These are phyloP conservation scores for Penicillium riverlandense DNA, from an alignment of 495 filamentous ascomycete species.

Conservation along the genomic window DNA sequence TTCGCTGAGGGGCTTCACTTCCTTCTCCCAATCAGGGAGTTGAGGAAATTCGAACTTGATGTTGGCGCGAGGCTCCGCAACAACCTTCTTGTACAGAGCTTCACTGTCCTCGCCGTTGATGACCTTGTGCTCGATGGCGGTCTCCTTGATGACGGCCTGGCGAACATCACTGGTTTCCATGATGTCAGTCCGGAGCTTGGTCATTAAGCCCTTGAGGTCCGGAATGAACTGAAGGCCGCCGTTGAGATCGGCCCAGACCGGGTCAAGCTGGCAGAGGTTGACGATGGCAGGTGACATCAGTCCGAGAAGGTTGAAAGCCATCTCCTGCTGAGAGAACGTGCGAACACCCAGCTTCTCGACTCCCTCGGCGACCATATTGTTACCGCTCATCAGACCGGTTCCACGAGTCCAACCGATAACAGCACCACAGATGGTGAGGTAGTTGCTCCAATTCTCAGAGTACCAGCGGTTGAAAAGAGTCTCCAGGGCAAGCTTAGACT, in stretches of 20 bases:
- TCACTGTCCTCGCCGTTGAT: slow-evolving; percentile 92
- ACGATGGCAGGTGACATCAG: slow-evolving; percentile 93
- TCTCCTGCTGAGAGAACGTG: slow-evolving; percentile 98
- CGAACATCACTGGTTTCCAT: slow-evolving; percentile 93
- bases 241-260: slow-evolving; percentile 94
- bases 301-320: slow-evolving; percentile 97
- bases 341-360: slow-evolving; percentile 94
- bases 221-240: slow-evolving; percentile 96
- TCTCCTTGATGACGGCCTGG: slow-evolving; percentile 90
- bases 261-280: slow-evolving; percentile 91
- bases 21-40: slow-evolving; percentile 83
- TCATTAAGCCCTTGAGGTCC: slow-evolving; percentile 93
- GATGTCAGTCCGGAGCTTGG: slow-evolving; percentile 78
- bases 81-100: slow-evolving; percentile 86
- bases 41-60: slow-evolving; percentile 93
- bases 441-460: slow-evolving; percentile 95
- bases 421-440: slow-evolving; percentile 96
- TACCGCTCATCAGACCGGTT: slow-evolving; percentile 95
- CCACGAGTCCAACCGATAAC: slow-evolving; percentile 99
- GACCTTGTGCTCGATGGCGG: slow-evolving; percentile 92
- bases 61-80: slow-evolving; percentile 90
- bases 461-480: slow-evolving; percentile 98
- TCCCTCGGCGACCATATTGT: slow-evolving; percentile 96
- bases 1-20: slow-evolving; percentile 79
- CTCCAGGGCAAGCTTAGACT: slow-evolving; percentile 94